These are phyloP conservation scores for Porodaedalea pini DNA, from an alignment of 1,284 basidiomycete genomes.

Conservation along the genomic window DNA sequence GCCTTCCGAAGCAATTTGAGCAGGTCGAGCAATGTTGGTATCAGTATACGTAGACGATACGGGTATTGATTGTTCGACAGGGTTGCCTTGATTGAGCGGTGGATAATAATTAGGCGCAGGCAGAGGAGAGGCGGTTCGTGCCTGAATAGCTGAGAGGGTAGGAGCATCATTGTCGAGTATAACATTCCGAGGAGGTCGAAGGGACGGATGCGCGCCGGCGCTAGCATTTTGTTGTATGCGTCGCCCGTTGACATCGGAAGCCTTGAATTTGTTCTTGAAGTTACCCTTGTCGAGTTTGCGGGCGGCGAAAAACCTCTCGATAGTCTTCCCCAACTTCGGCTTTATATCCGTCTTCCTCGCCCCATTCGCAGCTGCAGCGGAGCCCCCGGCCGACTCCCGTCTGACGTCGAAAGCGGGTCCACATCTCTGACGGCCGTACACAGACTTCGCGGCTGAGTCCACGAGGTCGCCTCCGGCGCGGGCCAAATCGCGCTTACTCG, in stretches of 20 bases:
- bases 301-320: conserved; percentile 3
- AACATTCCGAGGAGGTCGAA: background rate
- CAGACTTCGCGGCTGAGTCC: background rate
- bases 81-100: no score
- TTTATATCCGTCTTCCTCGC: background rate
- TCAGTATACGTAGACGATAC: no score
- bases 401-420: background rate
- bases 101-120: no score
- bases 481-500: background rate
- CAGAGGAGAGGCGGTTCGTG: no score
- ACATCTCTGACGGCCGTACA: no score
- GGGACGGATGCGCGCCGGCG: background rate
- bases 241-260: background rate
- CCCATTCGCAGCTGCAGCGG: background rate
- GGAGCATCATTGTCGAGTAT: no score
- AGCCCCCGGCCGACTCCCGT: background rate
- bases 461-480: background rate
- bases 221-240: background rate
- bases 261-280: background rate
- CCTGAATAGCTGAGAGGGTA: no score
- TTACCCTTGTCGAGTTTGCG: background rate
- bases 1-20: no score
- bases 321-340: background rate
- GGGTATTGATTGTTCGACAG: no score
- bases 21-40: no score